Evolutionary conservation across 148 eudicot genomes (phyloP), one percentile per base, ranked within the genome.

Genomic region (Rhododendron mucronatum): DNA sequence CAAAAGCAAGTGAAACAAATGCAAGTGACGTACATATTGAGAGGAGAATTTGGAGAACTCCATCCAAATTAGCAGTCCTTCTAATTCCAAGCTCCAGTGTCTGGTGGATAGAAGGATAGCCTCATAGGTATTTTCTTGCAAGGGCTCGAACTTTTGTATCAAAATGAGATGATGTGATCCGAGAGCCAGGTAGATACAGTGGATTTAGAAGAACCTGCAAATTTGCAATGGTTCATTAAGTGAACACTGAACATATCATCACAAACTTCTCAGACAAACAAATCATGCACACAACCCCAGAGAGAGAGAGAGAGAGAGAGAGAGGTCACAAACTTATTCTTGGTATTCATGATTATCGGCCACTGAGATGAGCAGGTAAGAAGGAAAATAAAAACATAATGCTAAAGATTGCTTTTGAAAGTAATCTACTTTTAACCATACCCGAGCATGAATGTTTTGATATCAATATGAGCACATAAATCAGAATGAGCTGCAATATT

Each of bases 81-180:
- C 61, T 57, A 28, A 39, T 53, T n/a, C 35, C 45, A 82, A 82
- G 84, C 85, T 55, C 37, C 35, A 7, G 30, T 18, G 41, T 39
- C 75, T 4, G 73, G 41, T 26, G 55, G 82, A 87, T n/a, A 28
- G 44, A 50, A 63, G 65, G 79, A 71, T 81, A 83, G 47, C 86
- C 83, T 93, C 91, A 95, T 85, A 97, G 89, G 86, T 97, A 94
- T 69, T 94, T 97, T 86, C 99, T 92, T 51, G 99, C 98, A 80
- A 97, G 95, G 30, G 96, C 95, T 85, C 98, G 93, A 69, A 97
- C 99, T 89, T 97, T 97, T n/a, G 99, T 97, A 85, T 95, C 99
- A 86, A 97, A 97, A 86, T 95, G 96, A 41, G 99, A 94, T 50
- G 99, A 97, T 76, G 95, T 89, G 71, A 97, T 90, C 83, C 99